Conservation (phyloP, 352 stramenopile species). For the Peronospora farinosa region DNA sequence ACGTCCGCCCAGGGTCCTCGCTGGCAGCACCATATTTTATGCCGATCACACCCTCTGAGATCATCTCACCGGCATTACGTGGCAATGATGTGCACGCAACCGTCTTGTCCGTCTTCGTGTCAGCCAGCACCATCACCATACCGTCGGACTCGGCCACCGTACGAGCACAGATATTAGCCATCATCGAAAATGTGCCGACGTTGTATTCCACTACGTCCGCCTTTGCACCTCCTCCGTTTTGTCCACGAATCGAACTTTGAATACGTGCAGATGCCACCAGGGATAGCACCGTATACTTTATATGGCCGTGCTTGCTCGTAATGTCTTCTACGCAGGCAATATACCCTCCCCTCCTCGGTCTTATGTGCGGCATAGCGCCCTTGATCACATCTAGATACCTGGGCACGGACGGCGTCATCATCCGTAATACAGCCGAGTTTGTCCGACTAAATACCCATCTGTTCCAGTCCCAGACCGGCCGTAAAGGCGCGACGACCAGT, state of each 20-base stretch:
- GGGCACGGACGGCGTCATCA: slow-evolving; percentile 95
- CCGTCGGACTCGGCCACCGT: slow-evolving; percentile 92
- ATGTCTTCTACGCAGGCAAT: slow-evolving; percentile 96
- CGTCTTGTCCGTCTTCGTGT: slow-evolving; percentile 97
- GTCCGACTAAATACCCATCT: slow-evolving; percentile 96
- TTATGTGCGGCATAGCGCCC: slow-evolving; percentile 99
- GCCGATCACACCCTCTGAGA: slow-evolving; percentile 96
- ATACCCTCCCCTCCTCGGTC: slow-evolving; percentile 98
- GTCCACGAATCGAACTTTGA: slow-evolving; percentile 93
- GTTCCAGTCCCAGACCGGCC: slow-evolving; percentile 92
- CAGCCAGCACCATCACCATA: slow-evolving; percentile 96
- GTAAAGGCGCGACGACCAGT: slow-evolving; percentile 95
- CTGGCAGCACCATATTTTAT: slow-evolving; percentile 98
- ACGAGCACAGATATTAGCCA: slow-evolving; percentile 94
- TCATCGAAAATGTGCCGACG: slow-evolving; percentile 97
- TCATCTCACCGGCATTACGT: slow-evolving; percentile 99
- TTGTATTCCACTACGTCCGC: slow-evolving; percentile 92
- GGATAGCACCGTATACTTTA: slow-evolving; percentile 98
- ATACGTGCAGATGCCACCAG: slow-evolving; percentile 97
- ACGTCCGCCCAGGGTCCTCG: slow-evolving; percentile 98
- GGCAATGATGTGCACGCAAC: slow-evolving; percentile 98
- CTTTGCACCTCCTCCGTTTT: slow-evolving; percentile 98
- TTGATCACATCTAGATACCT: slow-evolving; percentile 94
- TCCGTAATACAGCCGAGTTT: slow-evolving; percentile 95
- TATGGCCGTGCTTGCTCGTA: slow-evolving; percentile 93